Percentiles rank a stretch among this genome's conserved stretches.
phyloP scores from a whole-genome alignment of 176 grass and related monocot species.

The Oryza glaberrima region DNA sequence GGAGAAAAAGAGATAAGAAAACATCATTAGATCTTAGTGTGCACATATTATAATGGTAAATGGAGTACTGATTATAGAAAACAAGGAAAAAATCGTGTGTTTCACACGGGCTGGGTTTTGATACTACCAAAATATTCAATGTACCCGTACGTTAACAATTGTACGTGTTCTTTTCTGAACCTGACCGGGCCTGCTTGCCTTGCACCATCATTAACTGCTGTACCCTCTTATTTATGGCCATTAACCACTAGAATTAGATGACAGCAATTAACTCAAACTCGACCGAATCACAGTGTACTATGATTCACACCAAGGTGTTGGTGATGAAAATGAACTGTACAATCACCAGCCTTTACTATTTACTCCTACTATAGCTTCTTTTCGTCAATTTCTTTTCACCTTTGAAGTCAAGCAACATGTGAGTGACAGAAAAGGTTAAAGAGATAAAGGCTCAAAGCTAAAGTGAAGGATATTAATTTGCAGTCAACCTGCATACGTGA shows the following conservation, averaged over 20 bases:
- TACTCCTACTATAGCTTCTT: no score
- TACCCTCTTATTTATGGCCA: conserved; percentile 23
- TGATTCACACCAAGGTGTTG: neutral
- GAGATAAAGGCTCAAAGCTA: neutral
- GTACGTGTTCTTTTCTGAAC: neutral
- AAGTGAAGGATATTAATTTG: conserved; percentile 4
- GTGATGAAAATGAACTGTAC: neutral
- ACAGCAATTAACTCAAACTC: neutral
- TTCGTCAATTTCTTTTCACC: neutral
- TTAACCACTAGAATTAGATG: neutral
- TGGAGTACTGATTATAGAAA: no score
- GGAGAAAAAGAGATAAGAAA: no score
- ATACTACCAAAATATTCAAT: neutral
- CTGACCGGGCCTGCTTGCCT: neutral
- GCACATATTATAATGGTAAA: no score
- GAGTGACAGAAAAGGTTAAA: neutral
- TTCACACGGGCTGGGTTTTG: neutral
- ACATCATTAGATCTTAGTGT: no score
- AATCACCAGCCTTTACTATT: neutral
- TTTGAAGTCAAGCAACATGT: conserved; percentile 39
- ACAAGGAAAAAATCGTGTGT: no score
- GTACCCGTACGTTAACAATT: neutral
- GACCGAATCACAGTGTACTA: conserved; percentile 27
- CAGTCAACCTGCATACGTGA: neutral
- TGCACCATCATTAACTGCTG: neutral